phyloP scores from a whole-genome alignment of 148 eudicot genomes.

The Persicaria maculosa region DNA sequence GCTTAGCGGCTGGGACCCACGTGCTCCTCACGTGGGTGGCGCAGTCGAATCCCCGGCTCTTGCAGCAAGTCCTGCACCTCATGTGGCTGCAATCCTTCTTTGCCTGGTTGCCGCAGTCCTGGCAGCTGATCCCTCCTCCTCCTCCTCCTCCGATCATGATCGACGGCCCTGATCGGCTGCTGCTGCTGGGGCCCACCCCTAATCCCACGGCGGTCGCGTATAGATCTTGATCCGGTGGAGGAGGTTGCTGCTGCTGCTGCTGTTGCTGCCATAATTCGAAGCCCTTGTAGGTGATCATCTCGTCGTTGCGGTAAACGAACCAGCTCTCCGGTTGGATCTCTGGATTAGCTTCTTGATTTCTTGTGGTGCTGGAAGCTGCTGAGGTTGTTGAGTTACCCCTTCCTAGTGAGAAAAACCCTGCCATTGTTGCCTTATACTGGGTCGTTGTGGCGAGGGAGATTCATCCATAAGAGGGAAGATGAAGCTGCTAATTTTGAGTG shows the following conservation, averaged over 20 bases:
- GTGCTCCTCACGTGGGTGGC: slow-evolving; percentile 83
- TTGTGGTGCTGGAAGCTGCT: slow-evolving; percentile 10
- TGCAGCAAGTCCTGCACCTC: slow-evolving; percentile 84
- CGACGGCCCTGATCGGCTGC: slow-evolving; percentile 14
- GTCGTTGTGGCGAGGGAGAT: not conserved
- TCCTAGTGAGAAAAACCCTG: slow-evolving; percentile 68
- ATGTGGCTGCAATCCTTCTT: slow-evolving; percentile 67
- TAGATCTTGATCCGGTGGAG: slow-evolving; percentile 4
- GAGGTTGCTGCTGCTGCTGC: not conserved
- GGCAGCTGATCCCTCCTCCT: slow-evolving; percentile 52
- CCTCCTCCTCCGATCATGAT: slow-evolving; percentile 21
- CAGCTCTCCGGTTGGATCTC: slow-evolving; percentile 15
- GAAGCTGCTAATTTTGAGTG: no score
- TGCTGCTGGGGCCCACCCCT: slow-evolving; percentile 2
- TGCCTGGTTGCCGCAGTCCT: slow-evolving; percentile 84
- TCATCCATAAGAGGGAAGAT: not conserved
- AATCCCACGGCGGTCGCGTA: slow-evolving; percentile 9
- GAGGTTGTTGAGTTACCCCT: slow-evolving; percentile 7
- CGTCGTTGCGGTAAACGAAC: slow-evolving; percentile 28
- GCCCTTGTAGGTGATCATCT: slow-evolving; percentile 54
- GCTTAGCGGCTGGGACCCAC: slow-evolving; percentile 83
- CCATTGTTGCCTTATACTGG: slow-evolving; percentile 28
- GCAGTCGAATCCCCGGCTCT: slow-evolving; percentile 73
- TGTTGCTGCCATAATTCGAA: slow-evolving; percentile 81
- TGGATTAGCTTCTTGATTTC: not conserved